Percentiles rank a stretch among this genome's conserved stretches.
These are phyloP conservation scores for Rhodotorula sp. DNA, from an alignment of 1,284 basidiomycete species.

Conservation along the genomic window DNA sequence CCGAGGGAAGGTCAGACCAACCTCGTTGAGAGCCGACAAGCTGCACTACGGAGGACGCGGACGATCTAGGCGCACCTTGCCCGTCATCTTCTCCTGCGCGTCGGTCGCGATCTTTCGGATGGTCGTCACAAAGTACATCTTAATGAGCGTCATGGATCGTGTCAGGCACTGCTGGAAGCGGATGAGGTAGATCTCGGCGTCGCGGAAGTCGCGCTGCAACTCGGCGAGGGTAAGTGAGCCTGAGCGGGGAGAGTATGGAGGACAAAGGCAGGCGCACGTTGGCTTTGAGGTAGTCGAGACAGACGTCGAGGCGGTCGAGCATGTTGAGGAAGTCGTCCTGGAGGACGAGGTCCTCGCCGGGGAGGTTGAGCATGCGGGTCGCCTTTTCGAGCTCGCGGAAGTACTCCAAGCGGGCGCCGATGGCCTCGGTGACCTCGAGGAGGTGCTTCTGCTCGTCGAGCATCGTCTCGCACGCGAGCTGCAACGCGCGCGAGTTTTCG, in stretches of 20 bases:
- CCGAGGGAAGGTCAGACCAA: neutral
- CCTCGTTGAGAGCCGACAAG: neutral
- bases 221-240: neutral
- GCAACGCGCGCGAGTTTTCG: slow-evolving; percentile 78
- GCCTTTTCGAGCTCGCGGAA: slow-evolving; percentile 89
- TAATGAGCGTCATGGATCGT: slow-evolving; percentile 91
- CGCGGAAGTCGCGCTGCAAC: slow-evolving; percentile 75
- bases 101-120: slow-evolving; percentile 66
- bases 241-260: neutral
- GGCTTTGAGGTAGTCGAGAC: slow-evolving; percentile 78
- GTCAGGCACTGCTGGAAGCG: slow-evolving; percentile 95
- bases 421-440: slow-evolving; percentile 72
- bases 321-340: slow-evolving; percentile 87
- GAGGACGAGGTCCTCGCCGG: slow-evolving; percentile 83
- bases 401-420: slow-evolving; percentile 75
- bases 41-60: neutral
- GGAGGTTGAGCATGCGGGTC: slow-evolving; percentile 85
- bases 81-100: slow-evolving; percentile 70
- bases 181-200: slow-evolving; percentile 85
- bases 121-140: slow-evolving; percentile 86
- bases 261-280: slow-evolving; percentile 63
- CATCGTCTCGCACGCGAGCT: slow-evolving; percentile 84
- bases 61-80: slow-evolving; percentile 59
- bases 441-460: slow-evolving; percentile 82
- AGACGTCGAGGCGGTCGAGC: slow-evolving; percentile 88